Conservation (phyloP, 345 rosid species). For the Rhodamnia argentea region DNA sequence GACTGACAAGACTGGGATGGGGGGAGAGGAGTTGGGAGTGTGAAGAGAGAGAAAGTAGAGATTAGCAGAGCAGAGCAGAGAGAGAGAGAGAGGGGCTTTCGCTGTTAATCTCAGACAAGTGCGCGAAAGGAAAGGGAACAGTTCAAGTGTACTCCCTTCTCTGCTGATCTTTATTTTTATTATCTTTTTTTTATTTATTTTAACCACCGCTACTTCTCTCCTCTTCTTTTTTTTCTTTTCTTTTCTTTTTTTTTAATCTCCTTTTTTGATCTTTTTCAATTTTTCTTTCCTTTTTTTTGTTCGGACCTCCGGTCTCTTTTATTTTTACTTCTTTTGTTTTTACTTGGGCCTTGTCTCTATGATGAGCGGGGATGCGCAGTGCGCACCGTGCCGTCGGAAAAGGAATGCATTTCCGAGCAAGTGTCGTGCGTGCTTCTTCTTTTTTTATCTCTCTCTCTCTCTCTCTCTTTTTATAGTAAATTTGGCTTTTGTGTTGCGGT, state of each 20-base stretch:
- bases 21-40: background rate
- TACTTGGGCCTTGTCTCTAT: background rate
- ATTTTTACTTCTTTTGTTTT: background rate
- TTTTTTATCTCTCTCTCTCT: rapidly evolving
- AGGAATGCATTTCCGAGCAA: background rate
- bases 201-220: background rate
- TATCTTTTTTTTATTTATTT: background rate
- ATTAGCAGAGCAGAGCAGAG: background rate
- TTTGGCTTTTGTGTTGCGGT: background rate
- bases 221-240: background rate
- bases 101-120: background rate
- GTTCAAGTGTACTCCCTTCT: background rate
- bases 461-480: rapidly evolving
- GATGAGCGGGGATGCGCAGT: background rate
- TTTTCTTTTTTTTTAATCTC: too few relatives aligned
- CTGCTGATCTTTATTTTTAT: background rate
- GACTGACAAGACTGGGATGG: background rate
- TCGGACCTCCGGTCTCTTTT: background rate
- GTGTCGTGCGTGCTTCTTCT: background rate
- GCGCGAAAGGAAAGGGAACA: background rate
- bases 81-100: background rate
- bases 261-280: background rate
- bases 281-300: background rate
- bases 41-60: background rate
- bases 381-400: background rate